Conservation (phyloP, 129 eudicot species). For the Smallanthus sonchifolius region DNA sequence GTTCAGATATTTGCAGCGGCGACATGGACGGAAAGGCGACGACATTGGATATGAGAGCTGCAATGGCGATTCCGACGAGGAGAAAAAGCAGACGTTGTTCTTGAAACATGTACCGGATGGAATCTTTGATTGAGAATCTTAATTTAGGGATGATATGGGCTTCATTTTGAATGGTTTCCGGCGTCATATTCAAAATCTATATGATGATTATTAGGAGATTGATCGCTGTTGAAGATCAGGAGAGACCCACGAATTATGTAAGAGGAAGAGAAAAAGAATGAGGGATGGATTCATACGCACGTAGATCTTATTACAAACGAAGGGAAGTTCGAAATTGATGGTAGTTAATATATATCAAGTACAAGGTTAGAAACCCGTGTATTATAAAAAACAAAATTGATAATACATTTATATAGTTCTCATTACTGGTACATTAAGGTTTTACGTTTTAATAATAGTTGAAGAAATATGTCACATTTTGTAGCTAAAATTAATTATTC, state of each 20-base stretch:
- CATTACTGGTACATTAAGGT: too few species aligned
- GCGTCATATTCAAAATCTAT: conserved; percentile 10
- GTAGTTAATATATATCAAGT: neutral
- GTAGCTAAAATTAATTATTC: too few species aligned
- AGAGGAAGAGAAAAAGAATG: neutral
- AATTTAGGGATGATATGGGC: neutral
- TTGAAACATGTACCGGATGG: conserved; percentile 30
- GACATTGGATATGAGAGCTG: conserved; percentile 34
- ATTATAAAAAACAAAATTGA: too few species aligned
- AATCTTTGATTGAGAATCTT: conserved; percentile 17
- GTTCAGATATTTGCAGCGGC: neutral
- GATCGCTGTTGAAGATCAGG: neutral
- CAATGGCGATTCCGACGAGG: conserved; percentile 44
- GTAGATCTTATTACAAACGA: conserved; percentile 23
- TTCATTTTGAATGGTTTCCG: conserved; percentile 14
- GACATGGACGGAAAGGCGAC: conserved; percentile 17
- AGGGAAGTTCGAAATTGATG: conserved; percentile 28
- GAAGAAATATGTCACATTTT: too few species aligned
- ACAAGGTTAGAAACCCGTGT: too few species aligned
- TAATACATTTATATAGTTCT: too few species aligned
- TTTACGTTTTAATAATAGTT: too few species aligned
- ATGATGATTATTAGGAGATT: neutral
- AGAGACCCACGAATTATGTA: too few species aligned
- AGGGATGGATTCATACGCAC: neutral
- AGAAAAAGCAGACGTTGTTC: conserved; percentile 37